Evolutionary conservation across 208 protist species (phyloP).

Genomic region (Leptomonas seymouri): DNA sequence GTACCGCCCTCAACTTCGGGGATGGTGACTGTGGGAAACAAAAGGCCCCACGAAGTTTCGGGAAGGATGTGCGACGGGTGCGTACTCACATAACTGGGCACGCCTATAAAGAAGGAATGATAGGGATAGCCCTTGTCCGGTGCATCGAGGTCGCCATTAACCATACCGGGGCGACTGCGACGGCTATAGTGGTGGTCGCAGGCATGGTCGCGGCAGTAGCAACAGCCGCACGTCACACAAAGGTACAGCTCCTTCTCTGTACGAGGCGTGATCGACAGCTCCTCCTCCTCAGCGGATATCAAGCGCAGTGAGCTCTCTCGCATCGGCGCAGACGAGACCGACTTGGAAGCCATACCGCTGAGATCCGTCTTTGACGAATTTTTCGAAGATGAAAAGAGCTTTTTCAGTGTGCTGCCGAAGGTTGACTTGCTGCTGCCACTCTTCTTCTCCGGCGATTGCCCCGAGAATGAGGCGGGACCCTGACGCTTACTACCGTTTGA

Average conservation of each 20-base stretch:
- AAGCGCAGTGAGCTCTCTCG: slow-evolving; percentile 20
- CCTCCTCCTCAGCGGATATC: slow-evolving; percentile 47
- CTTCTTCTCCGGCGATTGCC: slow-evolving; percentile 23
- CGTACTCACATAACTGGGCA: slow-evolving; percentile 52
- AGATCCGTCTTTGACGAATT: slow-evolving; percentile 24
- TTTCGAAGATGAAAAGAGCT: slow-evolving; percentile 32
- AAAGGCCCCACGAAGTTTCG: slow-evolving; percentile 49
- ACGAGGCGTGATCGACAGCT: slow-evolving; percentile 49
- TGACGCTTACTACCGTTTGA: slow-evolving; percentile 1
- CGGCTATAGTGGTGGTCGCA: slow-evolving; percentile 60
- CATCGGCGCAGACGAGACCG: neutral
- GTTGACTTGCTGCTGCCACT: slow-evolving; percentile 14
- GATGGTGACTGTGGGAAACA: slow-evolving; percentile 55
- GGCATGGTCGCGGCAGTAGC: slow-evolving; percentile 71
- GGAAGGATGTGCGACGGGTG: slow-evolving; percentile 36
- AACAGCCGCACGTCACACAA: slow-evolving; percentile 68
- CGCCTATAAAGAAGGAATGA: slow-evolving; percentile 69
- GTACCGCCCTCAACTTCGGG: slow-evolving; percentile 35
- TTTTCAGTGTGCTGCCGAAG: slow-evolving; percentile 26
- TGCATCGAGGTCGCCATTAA: slow-evolving; percentile 16
- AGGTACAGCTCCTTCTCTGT: slow-evolving; percentile 66
- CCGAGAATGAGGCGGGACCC: neutral
- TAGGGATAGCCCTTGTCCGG: slow-evolving; percentile 46
- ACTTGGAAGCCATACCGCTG: neutral
- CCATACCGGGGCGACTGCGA: slow-evolving; percentile 3